Conservation (phyloP, 805 yeast species). For the Allodekkera sacchari region DNA sequence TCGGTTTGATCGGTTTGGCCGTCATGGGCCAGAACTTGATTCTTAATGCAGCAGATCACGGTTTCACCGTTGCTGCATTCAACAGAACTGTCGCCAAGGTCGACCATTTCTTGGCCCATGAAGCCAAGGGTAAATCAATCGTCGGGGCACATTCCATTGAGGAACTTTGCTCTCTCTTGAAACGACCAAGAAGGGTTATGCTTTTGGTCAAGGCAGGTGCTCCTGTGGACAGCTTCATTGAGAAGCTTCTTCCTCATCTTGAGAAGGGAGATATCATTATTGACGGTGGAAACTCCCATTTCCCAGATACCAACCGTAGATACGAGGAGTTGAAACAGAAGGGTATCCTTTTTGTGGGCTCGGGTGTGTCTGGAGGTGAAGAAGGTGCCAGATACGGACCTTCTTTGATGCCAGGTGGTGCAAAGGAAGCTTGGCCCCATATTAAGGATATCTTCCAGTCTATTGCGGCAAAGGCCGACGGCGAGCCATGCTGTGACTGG, state of each 20-base stretch:
- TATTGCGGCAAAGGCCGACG: conserved; percentile 92
- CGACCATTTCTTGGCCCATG: conserved; percentile 85
- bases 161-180: conserved; percentile 80
- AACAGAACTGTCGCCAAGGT: conserved; percentile 97
- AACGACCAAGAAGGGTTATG: conserved; percentile 95
- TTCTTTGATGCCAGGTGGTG: conserved; percentile 99
- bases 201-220: conserved; percentile 93
- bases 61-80: conserved; percentile 95
- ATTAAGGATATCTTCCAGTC: conserved; percentile 94
- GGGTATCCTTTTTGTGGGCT: conserved; percentile 91
- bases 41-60: conserved; percentile 97
- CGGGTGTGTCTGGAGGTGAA: conserved; percentile 99
- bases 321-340: conserved; percentile 77
- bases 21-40: conserved; percentile 99
- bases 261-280: conserved; percentile 97
- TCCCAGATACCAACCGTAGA: conserved; percentile 98
- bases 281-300: conserved; percentile 99
- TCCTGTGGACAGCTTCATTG: conserved; percentile 88
- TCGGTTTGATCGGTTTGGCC: conserved; percentile 98
- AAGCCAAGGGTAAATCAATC: conserved; percentile 96
- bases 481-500: conserved; percentile 99
- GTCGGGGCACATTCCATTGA: conserved; percentile 90
- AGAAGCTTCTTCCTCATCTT: conserved; percentile 79
- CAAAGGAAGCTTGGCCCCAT: conserved; percentile 97
- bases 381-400: conserved; percentile 99